Evolutionary conservation across 495 filamentous ascomycete genomes (phyloP), one percentile per base, ranked within the genome.

Genomic region (Podospora didyma): DNA sequence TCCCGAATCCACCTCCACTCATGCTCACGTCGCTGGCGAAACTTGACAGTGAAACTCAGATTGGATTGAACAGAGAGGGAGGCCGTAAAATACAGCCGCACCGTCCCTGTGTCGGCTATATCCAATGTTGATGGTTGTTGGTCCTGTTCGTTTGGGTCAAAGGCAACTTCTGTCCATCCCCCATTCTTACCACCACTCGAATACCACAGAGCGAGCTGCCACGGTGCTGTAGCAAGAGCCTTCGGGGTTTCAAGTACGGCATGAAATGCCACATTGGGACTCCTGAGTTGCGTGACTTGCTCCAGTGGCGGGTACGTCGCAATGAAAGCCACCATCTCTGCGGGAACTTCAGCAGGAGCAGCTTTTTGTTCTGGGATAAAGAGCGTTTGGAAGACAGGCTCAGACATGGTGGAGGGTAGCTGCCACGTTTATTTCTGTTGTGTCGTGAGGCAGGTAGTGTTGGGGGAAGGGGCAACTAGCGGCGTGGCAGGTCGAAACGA

Each of bases 161-260:
- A 67, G 16, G 53, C 42, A 20, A 68, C 68, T 59, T 81, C 79
- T 39, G 61, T 53, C 84, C 85, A 87, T 31, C 77, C 54, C 12
- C 26, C 23, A 4, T 51, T 61, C 5, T 62, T 57, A 17, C 68
- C 69, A 17, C 60, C 58, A 48, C 82, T 78, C 23, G 88, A 87
- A 62, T 92, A 83, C 90, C 90, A 96, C 1, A 96, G 73, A 31
- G 85, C 78, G 6, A 88, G 79, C 64, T 94, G 80, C 87, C 88
- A 95, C 39, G 70, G 56, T 59, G 86, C 79, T 7, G 80, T 64
- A 1, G 75, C 75, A 31, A 82, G 76, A 49, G 70, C 73, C 34
- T 65, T 76, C 45, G 80, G 83, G 21, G 84, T 81, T 56, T 91
- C 88, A 26, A 96, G 73, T n/a, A 90, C 70, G 16, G 89, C 88